A percentile compares a stretch with the other conserved stretches of the same genome.
Evolutionary conservation across 2,329 filamentous ascomycete genomes (phyloP).

Genomic region (Fusarium circinatum): DNA sequence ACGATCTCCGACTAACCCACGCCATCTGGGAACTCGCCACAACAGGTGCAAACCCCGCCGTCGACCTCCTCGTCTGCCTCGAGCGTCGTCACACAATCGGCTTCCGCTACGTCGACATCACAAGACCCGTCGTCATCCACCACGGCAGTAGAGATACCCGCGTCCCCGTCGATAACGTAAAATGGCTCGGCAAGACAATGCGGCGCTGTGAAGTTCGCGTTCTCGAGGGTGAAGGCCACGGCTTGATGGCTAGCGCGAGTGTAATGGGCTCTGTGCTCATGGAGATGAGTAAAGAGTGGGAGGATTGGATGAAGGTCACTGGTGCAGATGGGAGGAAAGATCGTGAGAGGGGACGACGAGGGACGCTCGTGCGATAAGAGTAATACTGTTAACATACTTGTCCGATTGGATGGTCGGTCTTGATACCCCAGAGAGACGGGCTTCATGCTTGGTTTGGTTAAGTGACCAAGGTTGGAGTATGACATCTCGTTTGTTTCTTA

Average conservation of each 20-base stretch:
- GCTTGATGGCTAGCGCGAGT: constrained; percentile 90
- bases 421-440: constrained; percentile 29
- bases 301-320: constrained; percentile 79
- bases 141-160: constrained; percentile 91
- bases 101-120: constrained; percentile 97
- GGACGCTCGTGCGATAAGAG: constrained; percentile 36
- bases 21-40: constrained; percentile 96
- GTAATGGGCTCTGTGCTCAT: constrained; percentile 96
- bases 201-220: constrained; percentile 90
- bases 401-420: constrained; percentile 4
- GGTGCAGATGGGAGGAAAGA: constrained; percentile 52
- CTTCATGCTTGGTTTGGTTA: neutral
- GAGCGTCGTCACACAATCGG: constrained; percentile 92
- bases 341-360: constrained; percentile 46
- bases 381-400: neutral
- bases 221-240: constrained; percentile 91
- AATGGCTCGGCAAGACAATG: constrained; percentile 96
- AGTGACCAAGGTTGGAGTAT: neutral
- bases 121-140: constrained; percentile 88
- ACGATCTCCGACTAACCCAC: constrained; percentile 87
- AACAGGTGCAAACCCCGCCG: constrained; percentile 89
- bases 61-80: constrained; percentile 91
- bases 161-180: constrained; percentile 93
- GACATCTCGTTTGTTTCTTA: constrained; percentile 22
- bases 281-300: constrained; percentile 95